These are phyloP conservation scores for Hymenochaete sp. DNA, from an alignment of 1,284 basidiomycete species.

Conservation along the genomic window DNA sequence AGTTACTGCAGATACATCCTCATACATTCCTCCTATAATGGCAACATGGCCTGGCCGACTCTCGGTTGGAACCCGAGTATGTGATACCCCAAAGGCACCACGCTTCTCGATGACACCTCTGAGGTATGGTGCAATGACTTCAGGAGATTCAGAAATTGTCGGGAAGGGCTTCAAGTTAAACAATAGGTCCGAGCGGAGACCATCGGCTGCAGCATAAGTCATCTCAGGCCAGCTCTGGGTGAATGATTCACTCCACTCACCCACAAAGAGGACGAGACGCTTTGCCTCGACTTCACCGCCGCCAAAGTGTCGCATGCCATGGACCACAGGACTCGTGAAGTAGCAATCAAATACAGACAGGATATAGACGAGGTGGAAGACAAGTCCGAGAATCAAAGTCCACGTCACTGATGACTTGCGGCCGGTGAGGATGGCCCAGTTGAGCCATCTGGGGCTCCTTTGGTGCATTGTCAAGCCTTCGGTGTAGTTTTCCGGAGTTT, in stretches of 20 bases:
- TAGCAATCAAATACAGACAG: slow-evolving; percentile 84
- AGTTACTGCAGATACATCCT: slow-evolving; percentile 86
- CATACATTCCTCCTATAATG: slow-evolving; percentile 89
- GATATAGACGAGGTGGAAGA: slow-evolving; percentile 70
- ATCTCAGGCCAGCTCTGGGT: not conserved
- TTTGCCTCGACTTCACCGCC: slow-evolving; percentile 46
- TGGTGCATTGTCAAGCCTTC: no score
- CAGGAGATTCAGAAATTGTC: slow-evolving; percentile 38
- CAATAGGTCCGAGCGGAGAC: slow-evolving; percentile 76
- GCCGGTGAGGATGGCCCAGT: no score
- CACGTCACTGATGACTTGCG: slow-evolving; percentile 5
- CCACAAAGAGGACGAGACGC: slow-evolving; percentile 74
- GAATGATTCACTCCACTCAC: slow-evolving; percentile 32
- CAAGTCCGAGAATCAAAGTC: slow-evolving; percentile 54
- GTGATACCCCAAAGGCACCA: slow-evolving; percentile 79
- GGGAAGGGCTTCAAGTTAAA: slow-evolving; percentile 59
- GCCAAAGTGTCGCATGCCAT: slow-evolving; percentile 57
- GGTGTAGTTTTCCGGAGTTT: no score
- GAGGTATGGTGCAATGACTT: slow-evolving; percentile 71
- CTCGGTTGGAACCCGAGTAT: slow-evolving; percentile 85
- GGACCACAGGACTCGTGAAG: slow-evolving; percentile 73
- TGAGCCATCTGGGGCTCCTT: no score
- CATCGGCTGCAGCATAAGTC: slow-evolving; percentile 49
- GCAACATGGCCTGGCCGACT: slow-evolving; percentile 86
- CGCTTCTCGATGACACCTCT: slow-evolving; percentile 55